Evolutionary conservation across 371 early-diverging fungal genomes (phyloP), one percentile per base, ranked within the genome.

Genomic region (Rhizomucor pusillus): DNA sequence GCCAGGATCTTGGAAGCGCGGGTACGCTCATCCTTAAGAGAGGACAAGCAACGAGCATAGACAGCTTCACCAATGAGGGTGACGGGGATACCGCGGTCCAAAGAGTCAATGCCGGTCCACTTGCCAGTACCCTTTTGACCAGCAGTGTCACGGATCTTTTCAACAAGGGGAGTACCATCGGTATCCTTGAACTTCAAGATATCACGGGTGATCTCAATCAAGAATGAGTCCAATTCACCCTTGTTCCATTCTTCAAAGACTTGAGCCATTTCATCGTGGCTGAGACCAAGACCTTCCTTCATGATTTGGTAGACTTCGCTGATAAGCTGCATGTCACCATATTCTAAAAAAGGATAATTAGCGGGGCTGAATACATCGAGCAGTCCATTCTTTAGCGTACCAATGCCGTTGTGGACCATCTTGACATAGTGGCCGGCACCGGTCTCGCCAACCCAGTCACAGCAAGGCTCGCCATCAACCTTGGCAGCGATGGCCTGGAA

Each of bases 401-500:
- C 75, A 65, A 99, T 99, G 69, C 99, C 99, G 81, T 99, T 99
- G 88, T 99, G 99, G 44, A 99, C 99, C 96, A 98, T 99, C 87
- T 99, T 99, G 69, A 99, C 99, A 75, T 97, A 98, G 85, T 99
- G 99, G 33, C 99, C 99, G 34, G 99, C 91, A 43, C 99, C 99
- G 44, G 91, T 88, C 61, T 92, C 91, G 58, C 99, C 99, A 55
- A 99, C 95, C 97, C 98, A 98, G 78, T 96, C 96, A 74, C 99
- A 99, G 89, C 99, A 99, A 43, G 98, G 91, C 62, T 90, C 88
- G 56, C 87, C 88, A 65, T 85, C 86, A 59, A 91, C 90, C 77
- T 88, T 90, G 71, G 97, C 98, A 54, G 98, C 78, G 62, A 98
- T 91, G 43, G 89, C 87, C 76, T 96, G 95, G 88, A 99, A 94